Evolutionary conservation across 495 filamentous ascomycete species (phyloP).

Genomic region (Pseudomonodictys pantanalensis): DNA sequence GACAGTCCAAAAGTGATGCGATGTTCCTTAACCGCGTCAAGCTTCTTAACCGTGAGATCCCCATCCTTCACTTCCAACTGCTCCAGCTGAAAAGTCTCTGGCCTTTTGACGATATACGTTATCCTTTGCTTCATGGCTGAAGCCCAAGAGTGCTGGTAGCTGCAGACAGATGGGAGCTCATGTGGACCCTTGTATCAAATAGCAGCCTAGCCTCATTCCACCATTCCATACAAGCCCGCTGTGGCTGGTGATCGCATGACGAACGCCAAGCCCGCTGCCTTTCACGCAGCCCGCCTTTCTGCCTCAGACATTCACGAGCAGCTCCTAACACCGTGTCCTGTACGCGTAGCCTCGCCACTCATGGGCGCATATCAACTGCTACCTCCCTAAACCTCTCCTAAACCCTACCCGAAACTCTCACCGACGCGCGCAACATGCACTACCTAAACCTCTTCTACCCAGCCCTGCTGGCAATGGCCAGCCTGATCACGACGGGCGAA

Average conservation of each 20-base stretch:
- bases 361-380: neutral
- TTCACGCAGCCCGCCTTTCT: neutral
- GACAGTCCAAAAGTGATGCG: conserved; percentile 67
- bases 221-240: no score
- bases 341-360: conserved; percentile 4
- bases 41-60: conserved; percentile 44
- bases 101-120: conserved; percentile 68
- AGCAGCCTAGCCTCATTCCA: no score
- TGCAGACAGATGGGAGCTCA: no score
- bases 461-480: conserved; percentile 34
- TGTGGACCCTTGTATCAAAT: no score
- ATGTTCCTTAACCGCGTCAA: conserved; percentile 74
- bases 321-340: conserved; percentile 28
- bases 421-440: conserved; percentile 31
- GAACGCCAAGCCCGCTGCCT: conserved; percentile 17
- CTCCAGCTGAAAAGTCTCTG: conserved; percentile 59
- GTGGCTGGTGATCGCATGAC: conserved; percentile 11
- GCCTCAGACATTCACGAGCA: neutral
- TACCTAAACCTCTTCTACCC: conserved; percentile 43
- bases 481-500: conserved; percentile 28
- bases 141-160: no score
- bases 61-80: conserved; percentile 52
- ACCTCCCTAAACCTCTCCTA: no score
- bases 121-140: conserved; percentile 75
- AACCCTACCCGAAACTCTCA: neutral